Conservation (phyloP, 768 basidiomycete genomes). For the Amylocystis lapponica region DNA sequence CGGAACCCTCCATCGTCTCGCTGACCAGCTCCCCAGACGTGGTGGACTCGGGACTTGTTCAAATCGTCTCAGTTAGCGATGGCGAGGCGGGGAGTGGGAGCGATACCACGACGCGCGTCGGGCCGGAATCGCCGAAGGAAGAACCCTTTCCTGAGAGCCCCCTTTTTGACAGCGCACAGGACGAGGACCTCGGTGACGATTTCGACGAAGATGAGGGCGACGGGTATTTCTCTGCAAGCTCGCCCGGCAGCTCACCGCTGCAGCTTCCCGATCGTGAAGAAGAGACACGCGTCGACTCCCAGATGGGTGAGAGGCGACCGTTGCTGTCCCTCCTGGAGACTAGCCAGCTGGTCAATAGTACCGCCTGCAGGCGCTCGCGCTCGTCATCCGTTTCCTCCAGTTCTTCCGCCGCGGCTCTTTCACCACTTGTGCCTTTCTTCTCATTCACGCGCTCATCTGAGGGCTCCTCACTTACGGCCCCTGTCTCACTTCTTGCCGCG, state of each 20-base stretch:
- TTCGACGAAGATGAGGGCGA: constrained; percentile 4
- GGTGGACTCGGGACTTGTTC: background rate
- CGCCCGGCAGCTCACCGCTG: background rate
- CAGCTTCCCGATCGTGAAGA: no score
- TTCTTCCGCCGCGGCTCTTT: constrained; percentile 4
- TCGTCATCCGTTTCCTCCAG: constrained; percentile 7
- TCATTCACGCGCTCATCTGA: constrained; percentile 74
- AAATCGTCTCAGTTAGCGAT: constrained; percentile 1
- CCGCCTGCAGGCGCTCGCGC: constrained; percentile 11
- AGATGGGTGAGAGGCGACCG: no score
- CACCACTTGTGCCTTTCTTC: constrained; percentile 59
- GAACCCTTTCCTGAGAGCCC: constrained; percentile 12
- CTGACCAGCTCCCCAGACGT: background rate
- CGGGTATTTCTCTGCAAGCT: constrained; percentile 1
- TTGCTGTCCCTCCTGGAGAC: no score
- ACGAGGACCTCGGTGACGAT: constrained; percentile 8
- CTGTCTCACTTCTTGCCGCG: constrained; percentile 57
- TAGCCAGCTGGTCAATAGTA: no score
- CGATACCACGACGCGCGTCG: constrained; percentile 19
- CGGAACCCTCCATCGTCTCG: constrained; percentile 3
- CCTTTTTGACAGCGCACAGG: background rate
- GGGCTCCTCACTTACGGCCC: constrained; percentile 72
- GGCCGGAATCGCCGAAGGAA: constrained; percentile 16
- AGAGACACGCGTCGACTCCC: no score
- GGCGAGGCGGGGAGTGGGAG: constrained; percentile 15